Base-by-base conservation (phyloP, 495 filamentous ascomycete genomes). In the Aspergillus nanangensis region DNA sequence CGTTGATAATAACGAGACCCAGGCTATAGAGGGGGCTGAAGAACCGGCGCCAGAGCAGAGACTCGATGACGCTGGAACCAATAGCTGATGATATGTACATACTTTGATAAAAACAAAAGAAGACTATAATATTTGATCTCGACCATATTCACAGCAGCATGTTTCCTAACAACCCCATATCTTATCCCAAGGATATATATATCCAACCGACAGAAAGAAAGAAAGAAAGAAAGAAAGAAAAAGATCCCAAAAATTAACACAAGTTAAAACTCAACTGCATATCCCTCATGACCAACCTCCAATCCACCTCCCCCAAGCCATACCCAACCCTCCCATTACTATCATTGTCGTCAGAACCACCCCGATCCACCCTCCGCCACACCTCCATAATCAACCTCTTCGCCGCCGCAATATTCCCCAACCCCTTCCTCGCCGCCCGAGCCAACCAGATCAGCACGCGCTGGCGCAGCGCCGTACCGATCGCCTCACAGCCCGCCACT, bases 221-320 rank as follows among this genome's bases (percentile, higher is more conserved):
- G n/a, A n/a, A n/a, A n/a, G n/a, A n/a, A n/a, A n/a, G n/a, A n/a
- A n/a, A n/a, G n/a, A n/a, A n/a, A n/a, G n/a, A n/a, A n/a, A n/a
- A n/a, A n/a, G n/a, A n/a, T n/a, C n/a, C n/a, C n/a, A n/a, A n/a
- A n/a, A 29, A 11, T 11, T 29, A 29, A 11, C 25, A 29, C 7
- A 42, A 23, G 3, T 23, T 20, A 13, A n/a, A 20, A 7, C 9
- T 20, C 22, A 21, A 18, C 7, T 18, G 15, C 9, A 18, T 21
- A 19, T 39, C 41, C 29, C 41, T 51, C 42, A 32, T 45, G 40
- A 33, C 34, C 29, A 24, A n/a, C 31, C 42, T 38, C 41, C 5
- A 13, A 45, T 45, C 47, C 33, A 15, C 40, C 36, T 11, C 25
- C 11, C 25, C 25, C 11, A 29, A 11, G 7, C 25, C 25, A 29